Conservation (phyloP, 1,284 basidiomycete species). For the Trichosporon sp. region DNA sequence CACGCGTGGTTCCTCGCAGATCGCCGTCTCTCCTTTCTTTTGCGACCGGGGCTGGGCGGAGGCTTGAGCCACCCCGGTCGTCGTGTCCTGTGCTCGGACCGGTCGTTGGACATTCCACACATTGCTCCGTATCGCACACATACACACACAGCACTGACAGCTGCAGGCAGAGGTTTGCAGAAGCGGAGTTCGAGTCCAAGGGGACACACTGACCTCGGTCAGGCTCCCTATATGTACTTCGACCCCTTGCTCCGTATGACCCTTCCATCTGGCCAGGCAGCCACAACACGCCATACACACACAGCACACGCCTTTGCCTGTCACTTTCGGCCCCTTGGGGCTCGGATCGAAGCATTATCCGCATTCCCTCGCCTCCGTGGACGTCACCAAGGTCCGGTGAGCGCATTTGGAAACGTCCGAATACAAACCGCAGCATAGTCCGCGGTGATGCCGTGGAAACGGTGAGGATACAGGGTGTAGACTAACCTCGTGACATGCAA, state of each 20-base stretch:
- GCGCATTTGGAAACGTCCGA: neutral
- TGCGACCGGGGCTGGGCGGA: no score
- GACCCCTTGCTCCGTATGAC: neutral
- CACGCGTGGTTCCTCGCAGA: neutral
- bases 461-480: neutral
- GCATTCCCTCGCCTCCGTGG: neutral
- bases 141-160: neutral
- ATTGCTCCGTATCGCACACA: neutral
- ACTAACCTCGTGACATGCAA: neutral
- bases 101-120: neutral
- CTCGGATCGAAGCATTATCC: neutral
- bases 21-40: neutral
- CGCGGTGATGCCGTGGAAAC: conserved; percentile 4
- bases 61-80: no score
- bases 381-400: conserved; percentile 1
- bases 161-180: neutral
- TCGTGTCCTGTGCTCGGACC: neutral
- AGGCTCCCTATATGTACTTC: neutral
- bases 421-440: neutral
- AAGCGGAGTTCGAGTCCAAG: neutral
- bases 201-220: no score
- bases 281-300: neutral
- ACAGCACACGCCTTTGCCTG: neutral
- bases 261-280: neutral
- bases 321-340: neutral